Evolutionary conservation across 768 basidiomycete genomes (phyloP).

Genomic region (Trametes cingulata): DNA sequence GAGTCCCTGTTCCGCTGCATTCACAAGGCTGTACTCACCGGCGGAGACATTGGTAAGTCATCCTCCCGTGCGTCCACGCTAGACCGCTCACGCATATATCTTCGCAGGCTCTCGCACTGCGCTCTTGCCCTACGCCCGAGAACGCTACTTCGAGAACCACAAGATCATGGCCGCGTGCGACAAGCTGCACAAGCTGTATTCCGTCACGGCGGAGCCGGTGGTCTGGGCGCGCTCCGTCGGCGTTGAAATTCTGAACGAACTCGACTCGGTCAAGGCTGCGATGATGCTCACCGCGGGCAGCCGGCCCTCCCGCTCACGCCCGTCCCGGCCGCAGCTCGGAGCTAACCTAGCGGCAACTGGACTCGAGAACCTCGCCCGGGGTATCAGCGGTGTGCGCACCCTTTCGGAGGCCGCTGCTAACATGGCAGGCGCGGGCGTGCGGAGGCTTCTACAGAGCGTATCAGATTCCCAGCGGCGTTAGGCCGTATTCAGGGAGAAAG

Average conservation of each 20-base stretch:
- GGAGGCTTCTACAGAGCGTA: conserved; percentile 18
- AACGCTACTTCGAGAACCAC: conserved; percentile 87
- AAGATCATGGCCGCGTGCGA: conserved; percentile 81
- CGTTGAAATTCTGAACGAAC: conserved; percentile 88
- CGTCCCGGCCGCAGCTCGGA: conserved; percentile 17
- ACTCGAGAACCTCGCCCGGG: conserved; percentile 41
- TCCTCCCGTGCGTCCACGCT: not conserved
- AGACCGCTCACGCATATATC: not conserved
- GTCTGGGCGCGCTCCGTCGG: conserved; percentile 90
- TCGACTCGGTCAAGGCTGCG: conserved; percentile 77
- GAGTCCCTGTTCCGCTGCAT: conserved; percentile 70
- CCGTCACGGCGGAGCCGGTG: conserved; percentile 60
- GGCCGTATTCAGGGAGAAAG: not conserved
- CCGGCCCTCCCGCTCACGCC: not conserved
- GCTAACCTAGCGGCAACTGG: conserved; percentile 41
- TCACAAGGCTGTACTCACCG: conserved; percentile 52
- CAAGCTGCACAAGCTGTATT: conserved; percentile 88
- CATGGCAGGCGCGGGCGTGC: conserved; percentile 21
- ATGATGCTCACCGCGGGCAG: conserved; percentile 83
- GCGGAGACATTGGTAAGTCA: conserved; percentile 85
- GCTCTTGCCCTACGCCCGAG: conserved; percentile 73
- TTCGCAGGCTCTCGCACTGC: conserved; percentile 69
- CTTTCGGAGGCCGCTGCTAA: conserved; percentile 17
- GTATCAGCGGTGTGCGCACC: conserved; percentile 41
- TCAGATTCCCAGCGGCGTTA: conserved; percentile 3